Percentiles rank a stretch among this genome's conserved stretches.
Evolutionary conservation across 345 rosid species (phyloP).

Genomic region (Citrus maxima): DNA sequence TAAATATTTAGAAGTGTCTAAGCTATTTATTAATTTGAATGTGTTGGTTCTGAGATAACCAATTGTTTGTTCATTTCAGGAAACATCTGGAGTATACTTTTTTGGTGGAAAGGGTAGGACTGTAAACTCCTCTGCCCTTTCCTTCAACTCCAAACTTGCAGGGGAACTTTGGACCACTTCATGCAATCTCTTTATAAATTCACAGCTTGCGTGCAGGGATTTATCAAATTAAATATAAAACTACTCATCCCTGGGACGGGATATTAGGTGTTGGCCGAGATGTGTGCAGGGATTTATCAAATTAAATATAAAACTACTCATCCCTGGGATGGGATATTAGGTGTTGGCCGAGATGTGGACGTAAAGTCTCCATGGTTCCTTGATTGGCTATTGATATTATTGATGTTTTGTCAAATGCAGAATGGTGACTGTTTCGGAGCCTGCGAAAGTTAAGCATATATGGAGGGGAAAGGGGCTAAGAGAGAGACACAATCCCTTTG

Average conservation of each 20-base stretch:
- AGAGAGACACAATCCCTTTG: not conserved
- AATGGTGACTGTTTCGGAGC: not conserved
- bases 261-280: not conserved
- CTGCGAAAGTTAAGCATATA: not conserved
- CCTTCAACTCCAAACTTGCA: slow-evolving; percentile 45
- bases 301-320: slow-evolving; percentile 9
- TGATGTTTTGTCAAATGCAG: not conserved
- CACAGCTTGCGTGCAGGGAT: slow-evolving; percentile 27
- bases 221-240: slow-evolving; percentile 16
- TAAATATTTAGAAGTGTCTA: not conserved
- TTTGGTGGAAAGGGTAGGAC: slow-evolving; percentile 80
- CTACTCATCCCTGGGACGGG: not conserved
- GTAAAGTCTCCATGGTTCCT: not conserved
- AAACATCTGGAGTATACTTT: slow-evolving; percentile 63
- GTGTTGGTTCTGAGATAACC: not conserved
- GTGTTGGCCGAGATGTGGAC: not conserved
- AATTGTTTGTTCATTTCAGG: slow-evolving; percentile 38
- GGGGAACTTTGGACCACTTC: slow-evolving; percentile 70
- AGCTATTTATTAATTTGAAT: not conserved
- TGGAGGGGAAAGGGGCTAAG: not conserved
- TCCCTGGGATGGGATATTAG: not conserved
- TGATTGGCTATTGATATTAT: not conserved
- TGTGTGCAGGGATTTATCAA: slow-evolving; percentile 5
- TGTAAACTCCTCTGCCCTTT: slow-evolving; percentile 50
- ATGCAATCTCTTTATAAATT: slow-evolving; percentile 32